A percentile compares a stretch with the other conserved stretches of the same genome.
phyloP scores from a whole-genome alignment of 176 grass and related monocot species.

The Zizania latifolia region DNA sequence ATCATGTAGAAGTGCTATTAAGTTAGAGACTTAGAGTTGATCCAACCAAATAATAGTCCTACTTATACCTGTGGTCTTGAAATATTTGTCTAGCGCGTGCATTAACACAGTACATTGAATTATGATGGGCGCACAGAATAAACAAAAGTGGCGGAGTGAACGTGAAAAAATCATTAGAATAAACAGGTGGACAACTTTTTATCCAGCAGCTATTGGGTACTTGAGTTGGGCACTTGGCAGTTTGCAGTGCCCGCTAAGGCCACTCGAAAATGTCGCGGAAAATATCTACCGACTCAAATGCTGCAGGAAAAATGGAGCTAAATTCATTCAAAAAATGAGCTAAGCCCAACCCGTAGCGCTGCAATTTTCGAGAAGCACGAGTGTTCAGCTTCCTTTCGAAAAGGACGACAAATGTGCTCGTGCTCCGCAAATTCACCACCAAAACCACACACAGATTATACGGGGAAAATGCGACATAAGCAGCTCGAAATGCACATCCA shows the following conservation, averaged over 20 bases:
- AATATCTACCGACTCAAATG: neutral
- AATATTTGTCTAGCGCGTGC: slow-evolving; percentile 20
- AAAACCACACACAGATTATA: neutral
- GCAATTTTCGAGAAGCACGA: neutral
- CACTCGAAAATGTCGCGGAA: slow-evolving; percentile 18
- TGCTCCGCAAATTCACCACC: neutral
- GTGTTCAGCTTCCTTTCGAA: neutral
- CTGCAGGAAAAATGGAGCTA: neutral
- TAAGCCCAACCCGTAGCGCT: neutral
- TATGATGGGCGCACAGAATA: neutral
- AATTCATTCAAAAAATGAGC: neutral
- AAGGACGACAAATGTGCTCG: neutral
- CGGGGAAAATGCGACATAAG: too few species aligned
- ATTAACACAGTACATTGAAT: slow-evolving; percentile 15
- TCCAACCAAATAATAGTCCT: neutral
- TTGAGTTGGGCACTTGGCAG: neutral
- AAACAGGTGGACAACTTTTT: slow-evolving; percentile 3
- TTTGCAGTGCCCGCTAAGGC: slow-evolving; percentile 7
- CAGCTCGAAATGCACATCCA: neutral
- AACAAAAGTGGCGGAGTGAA: neutral
- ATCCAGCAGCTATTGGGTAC: neutral
- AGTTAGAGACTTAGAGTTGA: too few species aligned
- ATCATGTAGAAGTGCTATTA: neutral
- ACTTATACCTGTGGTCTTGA: neutral
- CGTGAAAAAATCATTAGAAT: neutral